Conservation (phyloP, 2,329 filamentous ascomycete genomes). For the Trichoderma asperellum region DNA sequence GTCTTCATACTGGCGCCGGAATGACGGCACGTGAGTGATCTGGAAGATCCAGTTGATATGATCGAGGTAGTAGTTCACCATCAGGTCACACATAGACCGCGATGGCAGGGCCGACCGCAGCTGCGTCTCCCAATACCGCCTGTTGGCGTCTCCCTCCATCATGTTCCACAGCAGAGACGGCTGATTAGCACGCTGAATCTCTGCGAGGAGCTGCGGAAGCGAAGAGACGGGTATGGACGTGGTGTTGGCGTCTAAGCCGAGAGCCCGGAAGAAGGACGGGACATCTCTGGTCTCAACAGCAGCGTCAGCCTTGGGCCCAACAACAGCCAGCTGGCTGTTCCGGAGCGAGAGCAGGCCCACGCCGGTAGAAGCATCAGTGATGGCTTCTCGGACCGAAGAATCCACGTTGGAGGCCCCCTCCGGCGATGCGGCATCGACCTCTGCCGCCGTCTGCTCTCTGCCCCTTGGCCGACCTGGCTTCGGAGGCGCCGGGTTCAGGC, state of each 20-base stretch:
- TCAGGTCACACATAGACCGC: conserved; percentile 34
- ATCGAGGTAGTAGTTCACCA: conserved; percentile 38
- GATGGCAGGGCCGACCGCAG: conserved; percentile 29
- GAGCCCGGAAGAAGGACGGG: conserved; percentile 1
- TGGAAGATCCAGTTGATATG: conserved; percentile 41
- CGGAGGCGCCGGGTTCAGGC: conserved; percentile 35
- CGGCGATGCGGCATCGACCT: neutral
- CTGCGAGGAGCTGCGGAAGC: conserved; percentile 25
- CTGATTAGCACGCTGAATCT: conserved; percentile 14
- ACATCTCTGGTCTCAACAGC: neutral
- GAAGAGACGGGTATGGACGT: conserved; percentile 8
- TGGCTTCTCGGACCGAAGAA: neutral
- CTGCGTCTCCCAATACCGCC: conserved; percentile 30
- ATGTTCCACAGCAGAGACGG: conserved; percentile 18
- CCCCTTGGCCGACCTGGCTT: neutral
- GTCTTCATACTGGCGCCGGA: conserved; percentile 34
- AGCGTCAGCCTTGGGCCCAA: neutral
- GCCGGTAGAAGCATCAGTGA: neutral
- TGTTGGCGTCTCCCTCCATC: conserved; percentile 22
- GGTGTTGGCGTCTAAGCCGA: conserved; percentile 7
- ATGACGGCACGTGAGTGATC: conserved; percentile 31
- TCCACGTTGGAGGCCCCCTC: neutral
- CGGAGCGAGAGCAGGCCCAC: neutral
- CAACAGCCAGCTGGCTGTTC: neutral
- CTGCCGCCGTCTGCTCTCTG: neutral